Conservation (phyloP, 2,329 filamentous ascomycete genomes). For the Thielaviopsis euricoi region DNA sequence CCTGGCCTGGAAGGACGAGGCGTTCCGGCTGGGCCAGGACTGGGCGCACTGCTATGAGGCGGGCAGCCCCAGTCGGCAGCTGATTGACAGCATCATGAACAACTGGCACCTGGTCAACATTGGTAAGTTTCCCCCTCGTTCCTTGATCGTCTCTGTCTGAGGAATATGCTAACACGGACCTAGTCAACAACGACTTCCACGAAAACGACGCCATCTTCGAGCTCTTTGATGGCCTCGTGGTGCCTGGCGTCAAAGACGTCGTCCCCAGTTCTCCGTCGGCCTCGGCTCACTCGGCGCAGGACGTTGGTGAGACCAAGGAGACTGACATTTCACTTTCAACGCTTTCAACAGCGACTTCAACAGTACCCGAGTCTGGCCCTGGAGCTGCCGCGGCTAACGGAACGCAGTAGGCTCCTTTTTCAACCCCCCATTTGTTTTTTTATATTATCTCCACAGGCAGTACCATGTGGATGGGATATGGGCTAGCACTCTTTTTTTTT, state of each 20-base stretch:
- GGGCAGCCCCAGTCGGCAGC: conserved; percentile 55
- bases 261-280: conserved; percentile 6
- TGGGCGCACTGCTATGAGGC: conserved; percentile 86
- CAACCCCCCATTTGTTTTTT: no score
- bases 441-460: not conserved
- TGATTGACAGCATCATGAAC: conserved; percentile 74
- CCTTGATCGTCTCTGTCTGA: not conserved
- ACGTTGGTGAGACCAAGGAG: conserved; percentile 1
- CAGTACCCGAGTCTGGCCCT: not conserved
- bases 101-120: conserved; percentile 93
- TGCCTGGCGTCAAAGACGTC: conserved; percentile 41
- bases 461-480: not conserved
- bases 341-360: not conserved
- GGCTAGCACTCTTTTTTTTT: not conserved
- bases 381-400: conserved; percentile 8
- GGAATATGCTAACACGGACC: not conserved
- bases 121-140: conserved; percentile 35
- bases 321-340: not conserved
- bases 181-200: conserved; percentile 97
- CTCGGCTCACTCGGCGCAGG: conserved; percentile 5
- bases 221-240: conserved; percentile 62
- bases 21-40: conserved; percentile 78
- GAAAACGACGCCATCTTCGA: conserved; percentile 66
- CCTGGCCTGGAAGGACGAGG: conserved; percentile 96
- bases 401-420: conserved; percentile 4